A percentile compares a stretch with the other conserved stretches of the same genome.
phyloP scores from a whole-genome alignment of 495 filamentous ascomycete genomes.

The Apodospora peruviana region DNA sequence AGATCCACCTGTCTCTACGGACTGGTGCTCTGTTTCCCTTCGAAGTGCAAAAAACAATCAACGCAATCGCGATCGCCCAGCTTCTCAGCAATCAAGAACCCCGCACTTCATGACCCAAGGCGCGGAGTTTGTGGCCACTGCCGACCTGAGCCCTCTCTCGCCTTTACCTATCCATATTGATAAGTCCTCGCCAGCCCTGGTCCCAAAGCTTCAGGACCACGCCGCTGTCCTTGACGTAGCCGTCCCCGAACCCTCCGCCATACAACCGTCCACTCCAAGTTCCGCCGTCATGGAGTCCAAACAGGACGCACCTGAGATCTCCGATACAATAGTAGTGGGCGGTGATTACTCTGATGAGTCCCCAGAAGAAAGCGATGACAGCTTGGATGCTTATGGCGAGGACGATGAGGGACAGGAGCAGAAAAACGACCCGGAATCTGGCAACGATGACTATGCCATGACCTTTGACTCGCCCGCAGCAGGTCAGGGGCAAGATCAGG shows the following conservation, averaged over 20 bases:
- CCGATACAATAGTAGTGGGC: conserved; percentile 28
- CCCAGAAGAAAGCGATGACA: conserved; percentile 22
- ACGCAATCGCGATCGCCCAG: no score
- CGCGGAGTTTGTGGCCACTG: conserved; percentile 30
- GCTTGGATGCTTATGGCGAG: conserved; percentile 29
- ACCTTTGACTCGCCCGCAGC: conserved; percentile 42
- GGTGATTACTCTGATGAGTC: conserved; percentile 22
- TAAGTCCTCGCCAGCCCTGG: conserved; percentile 25
- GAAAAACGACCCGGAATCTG: conserved; percentile 19
- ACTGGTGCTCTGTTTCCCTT: no score
- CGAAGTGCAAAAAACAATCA: no score
- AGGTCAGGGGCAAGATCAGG: conserved; percentile 16
- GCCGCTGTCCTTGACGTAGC: conserved; percentile 16
- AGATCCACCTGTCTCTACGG: no score
- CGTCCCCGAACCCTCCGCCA: conserved; percentile 1
- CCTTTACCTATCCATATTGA: conserved; percentile 23
- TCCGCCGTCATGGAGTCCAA: conserved; percentile 12
- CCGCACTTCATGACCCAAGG: conserved; percentile 28
- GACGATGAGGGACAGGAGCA: conserved; percentile 19
- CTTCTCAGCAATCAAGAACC: not conserved
- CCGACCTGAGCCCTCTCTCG: conserved; percentile 31
- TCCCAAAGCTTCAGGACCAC: conserved; percentile 34
- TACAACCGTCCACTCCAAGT: no score
- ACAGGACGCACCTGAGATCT: conserved; percentile 8
- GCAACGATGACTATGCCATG: conserved; percentile 43